Conservation (phyloP, 345 rosid species). For the Salix purpurea region DNA sequence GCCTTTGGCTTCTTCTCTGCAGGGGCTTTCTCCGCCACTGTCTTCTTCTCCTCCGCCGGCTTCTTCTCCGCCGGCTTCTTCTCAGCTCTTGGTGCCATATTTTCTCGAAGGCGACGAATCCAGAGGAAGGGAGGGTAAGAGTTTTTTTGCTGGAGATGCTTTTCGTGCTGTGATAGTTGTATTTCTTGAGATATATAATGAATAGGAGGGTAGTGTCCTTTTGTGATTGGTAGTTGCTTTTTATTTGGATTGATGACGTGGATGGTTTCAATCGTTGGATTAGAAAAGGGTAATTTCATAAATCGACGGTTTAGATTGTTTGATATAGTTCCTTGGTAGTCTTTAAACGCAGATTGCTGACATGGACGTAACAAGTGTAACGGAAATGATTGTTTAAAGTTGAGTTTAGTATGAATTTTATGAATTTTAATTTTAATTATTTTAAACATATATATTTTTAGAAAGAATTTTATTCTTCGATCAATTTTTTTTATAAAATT, state of each 20-base stretch:
- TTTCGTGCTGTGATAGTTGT: not conserved
- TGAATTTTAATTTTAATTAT: no score
- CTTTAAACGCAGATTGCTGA: not conserved
- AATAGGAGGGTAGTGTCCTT: not conserved
- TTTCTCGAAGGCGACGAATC: not conserved
- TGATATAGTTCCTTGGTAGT: not conserved
- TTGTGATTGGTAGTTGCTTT: not conserved
- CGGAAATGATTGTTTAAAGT: not conserved
- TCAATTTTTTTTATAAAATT: no score
- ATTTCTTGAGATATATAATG: not conserved
- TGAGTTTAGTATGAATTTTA: no score
- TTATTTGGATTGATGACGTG: not conserved
- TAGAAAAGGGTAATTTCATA: not conserved
- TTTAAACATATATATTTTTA: no score
- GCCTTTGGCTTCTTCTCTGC: not conserved
- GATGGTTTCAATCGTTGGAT: not conserved
- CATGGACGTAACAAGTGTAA: not conserved
- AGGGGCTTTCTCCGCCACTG: not conserved
- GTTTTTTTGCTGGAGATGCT: not conserved
- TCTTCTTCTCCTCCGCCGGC: not conserved
- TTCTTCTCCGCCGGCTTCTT: not conserved
- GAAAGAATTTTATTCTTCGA: no score
- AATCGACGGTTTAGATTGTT: accelerated
- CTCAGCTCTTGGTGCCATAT: not conserved
- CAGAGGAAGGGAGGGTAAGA: no score